Base-by-base conservation (phyloP, 768 basidiomycete genomes). In the Strobilomyces dryophilus region DNA sequence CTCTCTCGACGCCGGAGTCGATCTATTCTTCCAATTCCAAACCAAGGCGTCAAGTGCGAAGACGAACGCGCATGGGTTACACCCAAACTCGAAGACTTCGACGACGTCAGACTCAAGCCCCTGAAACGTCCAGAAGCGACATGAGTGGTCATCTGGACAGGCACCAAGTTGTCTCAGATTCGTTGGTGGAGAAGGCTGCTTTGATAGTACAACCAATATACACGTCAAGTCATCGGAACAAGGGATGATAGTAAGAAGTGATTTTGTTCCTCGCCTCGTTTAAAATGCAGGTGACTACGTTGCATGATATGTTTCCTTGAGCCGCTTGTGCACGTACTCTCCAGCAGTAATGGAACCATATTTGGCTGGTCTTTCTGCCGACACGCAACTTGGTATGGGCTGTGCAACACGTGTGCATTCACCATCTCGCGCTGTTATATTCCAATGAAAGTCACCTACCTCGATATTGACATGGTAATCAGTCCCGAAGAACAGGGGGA, bases 401-500 rank as follows among this genome's bases (percentile, higher is more conserved):
- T 76, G 44, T 10, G 47, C 48, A 34, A 14, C 44, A 26, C 2
- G 8, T 4, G 3, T 0, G 14, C 6, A 1, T 43, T 8, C 27
- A 24, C 2, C 36, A 31, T 37, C 32, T n/a, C 8, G 6, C 8
- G 0, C 11, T 24, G 6, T 32, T 12, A 29, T 20, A 35, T 24
- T 34, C 21, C 2, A 8, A n/a, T 7, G 12, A 12, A 34, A 12
- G 15, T 3, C 24, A 59, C 78, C 8, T 52, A 90, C 90, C 79
- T 90, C 85, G 2, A 95, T 75, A 49, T 72, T 74, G 5, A 93
- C 89, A 56, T 94, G 80, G 63, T 93, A 92, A 65, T 95, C 90
- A 12, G 85, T 87, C 3, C 94, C 92, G 57, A 94, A 93, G 73
- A 97, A 95, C 26, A 94, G 73, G 0, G 94, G 92, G 20, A 94